Conservation (phyloP, 345 rosid species). For the Schrenkiella parvula region DNA sequence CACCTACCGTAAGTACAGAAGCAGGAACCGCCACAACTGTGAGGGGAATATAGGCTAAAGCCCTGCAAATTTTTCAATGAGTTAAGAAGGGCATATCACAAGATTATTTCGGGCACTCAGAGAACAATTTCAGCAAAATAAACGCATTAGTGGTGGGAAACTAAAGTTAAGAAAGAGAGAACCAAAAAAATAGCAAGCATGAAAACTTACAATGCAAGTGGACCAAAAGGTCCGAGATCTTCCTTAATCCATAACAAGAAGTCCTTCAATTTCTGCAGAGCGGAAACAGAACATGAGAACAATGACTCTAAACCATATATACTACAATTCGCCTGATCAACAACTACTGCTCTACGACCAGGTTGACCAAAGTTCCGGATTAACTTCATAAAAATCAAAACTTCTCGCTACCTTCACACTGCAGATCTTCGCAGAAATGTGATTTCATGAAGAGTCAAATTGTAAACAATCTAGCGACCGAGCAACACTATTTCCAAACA, state of each 20-base stretch:
- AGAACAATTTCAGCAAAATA: not conserved
- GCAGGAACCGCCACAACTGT: constrained; percentile 52
- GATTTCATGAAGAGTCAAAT: not conserved
- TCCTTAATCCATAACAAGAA: constrained; percentile 53
- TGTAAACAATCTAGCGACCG: not conserved
- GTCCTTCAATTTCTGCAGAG: constrained; percentile 40
- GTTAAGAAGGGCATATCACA: not conserved
- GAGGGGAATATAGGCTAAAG: constrained; percentile 48
- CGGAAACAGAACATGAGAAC: not conserved
- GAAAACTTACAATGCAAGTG: constrained; percentile 48
- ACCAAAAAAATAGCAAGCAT: not conserved
- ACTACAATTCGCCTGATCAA: constrained; percentile 1
- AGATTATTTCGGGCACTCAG: not conserved
- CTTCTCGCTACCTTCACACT: not conserved
- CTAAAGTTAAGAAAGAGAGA: not conserved
- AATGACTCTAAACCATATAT: not conserved
- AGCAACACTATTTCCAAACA: not conserved
- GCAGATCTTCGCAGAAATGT: not conserved
- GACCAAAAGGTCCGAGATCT: constrained; percentile 61
- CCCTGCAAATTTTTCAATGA: constrained; percentile 29
- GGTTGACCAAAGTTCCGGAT: not conserved
- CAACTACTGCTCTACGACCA: not conserved
- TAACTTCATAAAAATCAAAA: not conserved
- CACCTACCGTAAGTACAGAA: constrained; percentile 52
- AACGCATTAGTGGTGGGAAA: not conserved